Conservation (phyloP, 441 rosid species). For the Gossypium aridum region DNA sequence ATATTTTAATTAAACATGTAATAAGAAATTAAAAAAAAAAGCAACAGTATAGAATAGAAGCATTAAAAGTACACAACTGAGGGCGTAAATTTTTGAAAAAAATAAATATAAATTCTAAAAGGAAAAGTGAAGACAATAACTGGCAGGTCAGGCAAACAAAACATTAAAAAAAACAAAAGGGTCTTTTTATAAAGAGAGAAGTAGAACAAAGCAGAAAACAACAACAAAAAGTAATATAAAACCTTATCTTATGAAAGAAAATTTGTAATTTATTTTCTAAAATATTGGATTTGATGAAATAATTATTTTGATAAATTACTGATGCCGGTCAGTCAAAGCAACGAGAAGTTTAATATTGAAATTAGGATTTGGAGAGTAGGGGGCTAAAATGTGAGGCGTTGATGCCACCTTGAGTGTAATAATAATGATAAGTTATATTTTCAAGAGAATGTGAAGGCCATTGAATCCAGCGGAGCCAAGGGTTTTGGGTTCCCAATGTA, state of each 20-base stretch:
- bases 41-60: conserved; percentile 11
- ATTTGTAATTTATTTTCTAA: conserved; percentile 7
- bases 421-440: background rate
- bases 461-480: background rate
- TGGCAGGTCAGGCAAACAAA: conserved; percentile 35
- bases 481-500: conserved; percentile 3
- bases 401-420: conserved; percentile 13
- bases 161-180: background rate
- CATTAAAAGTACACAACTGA: conserved; percentile 4
- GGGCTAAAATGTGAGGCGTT: no score
- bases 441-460: conserved; percentile 9
- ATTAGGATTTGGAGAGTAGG: no score
- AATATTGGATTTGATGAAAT: conserved; percentile 6
- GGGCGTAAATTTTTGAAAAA: background rate
- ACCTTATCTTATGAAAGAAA: background rate
- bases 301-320: background rate
- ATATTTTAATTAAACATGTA: conserved; percentile 1
- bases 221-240: conserved; percentile 13
- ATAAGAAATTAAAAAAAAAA: background rate
- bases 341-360: no score
- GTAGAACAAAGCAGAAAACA: conserved; percentile 23
- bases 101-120: background rate
- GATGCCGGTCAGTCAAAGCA: no score
- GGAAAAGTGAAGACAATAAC: conserved; percentile 34
- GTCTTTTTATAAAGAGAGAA: conserved; percentile 5